Conservation (phyloP, 2,329 filamentous ascomycete species). For the Penicillium sp. region DNA sequence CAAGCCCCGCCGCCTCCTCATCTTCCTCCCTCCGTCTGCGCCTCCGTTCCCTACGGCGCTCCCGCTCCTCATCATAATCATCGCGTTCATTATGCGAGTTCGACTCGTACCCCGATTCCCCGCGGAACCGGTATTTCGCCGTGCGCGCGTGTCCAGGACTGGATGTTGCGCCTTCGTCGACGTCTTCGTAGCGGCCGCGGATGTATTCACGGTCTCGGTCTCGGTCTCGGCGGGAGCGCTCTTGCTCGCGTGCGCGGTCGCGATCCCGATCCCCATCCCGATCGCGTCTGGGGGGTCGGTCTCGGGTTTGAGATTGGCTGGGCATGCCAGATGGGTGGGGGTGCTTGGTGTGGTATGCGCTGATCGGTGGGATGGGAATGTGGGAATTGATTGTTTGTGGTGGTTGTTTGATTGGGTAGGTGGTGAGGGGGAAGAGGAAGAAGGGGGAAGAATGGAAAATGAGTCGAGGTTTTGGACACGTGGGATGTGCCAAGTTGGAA, state of each 20-base stretch:
- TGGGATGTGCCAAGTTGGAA: background rate
- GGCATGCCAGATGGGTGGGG: background rate
- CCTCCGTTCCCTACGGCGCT: background rate
- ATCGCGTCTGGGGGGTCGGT: conserved; percentile 34
- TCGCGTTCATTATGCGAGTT: conserved; percentile 23
- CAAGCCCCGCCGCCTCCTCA: conserved; percentile 13
- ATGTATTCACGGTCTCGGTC: conserved; percentile 19
- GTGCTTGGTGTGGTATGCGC: background rate
- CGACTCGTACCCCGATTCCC: conserved; percentile 24
- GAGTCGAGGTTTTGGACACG: background rate
- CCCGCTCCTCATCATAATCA: conserved; percentile 19
- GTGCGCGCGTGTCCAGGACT: conserved; percentile 16
- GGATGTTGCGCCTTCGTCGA: conserved; percentile 14
- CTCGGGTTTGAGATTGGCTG: conserved; percentile 19
- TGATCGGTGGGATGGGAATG: background rate
- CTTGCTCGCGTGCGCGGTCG: conserved; percentile 16
- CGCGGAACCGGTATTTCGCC: conserved; percentile 21
- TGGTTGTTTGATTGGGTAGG: background rate
- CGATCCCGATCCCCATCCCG: conserved; percentile 23
- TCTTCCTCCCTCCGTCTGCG: conserved; percentile 23
- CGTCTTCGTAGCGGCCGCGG: conserved; percentile 18
- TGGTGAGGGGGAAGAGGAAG: background rate
- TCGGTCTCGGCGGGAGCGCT: conserved; percentile 15
- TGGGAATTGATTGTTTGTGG: conserved; percentile 2
- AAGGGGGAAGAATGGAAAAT: background rate